Evolutionary conservation across 805 yeast species (phyloP).

Genomic region (Hanseniaspora pseudoguilliermondii): DNA sequence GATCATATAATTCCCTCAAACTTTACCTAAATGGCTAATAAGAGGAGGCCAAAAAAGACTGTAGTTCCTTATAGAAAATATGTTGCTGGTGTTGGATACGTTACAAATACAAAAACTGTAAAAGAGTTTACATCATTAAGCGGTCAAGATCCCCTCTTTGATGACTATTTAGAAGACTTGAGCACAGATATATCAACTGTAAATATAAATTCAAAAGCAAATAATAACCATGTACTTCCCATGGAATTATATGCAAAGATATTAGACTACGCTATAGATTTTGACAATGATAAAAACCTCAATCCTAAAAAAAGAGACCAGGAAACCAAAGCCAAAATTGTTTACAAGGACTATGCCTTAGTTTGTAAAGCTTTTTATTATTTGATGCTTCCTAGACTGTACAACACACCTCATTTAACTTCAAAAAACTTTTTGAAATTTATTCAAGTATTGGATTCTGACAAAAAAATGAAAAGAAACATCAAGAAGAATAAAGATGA

Average conservation of each 20-base stretch:
- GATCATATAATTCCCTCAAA: not conserved
- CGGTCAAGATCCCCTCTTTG: not conserved
- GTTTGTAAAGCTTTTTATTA: constrained; percentile 51
- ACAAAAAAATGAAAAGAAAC: constrained; percentile 28
- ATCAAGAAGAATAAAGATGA: constrained; percentile 33
- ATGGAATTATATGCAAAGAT: constrained; percentile 19
- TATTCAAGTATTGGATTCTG: constrained; percentile 50
- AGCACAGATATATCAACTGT: not conserved
- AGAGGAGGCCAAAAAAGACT: constrained; percentile 70
- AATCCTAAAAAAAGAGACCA: constrained; percentile 15
- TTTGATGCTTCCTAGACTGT: constrained; percentile 51
- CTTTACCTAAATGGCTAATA: constrained; percentile 56
- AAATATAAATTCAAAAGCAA: not conserved
- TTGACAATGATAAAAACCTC: constrained; percentile 18
- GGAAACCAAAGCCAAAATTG: constrained; percentile 24
- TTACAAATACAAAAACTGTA: constrained; percentile 10
- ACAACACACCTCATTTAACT: constrained; percentile 47
- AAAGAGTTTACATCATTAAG: constrained; percentile 9
- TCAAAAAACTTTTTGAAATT: constrained; percentile 60
- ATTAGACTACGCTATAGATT: constrained; percentile 11
- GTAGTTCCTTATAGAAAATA: constrained; percentile 71
- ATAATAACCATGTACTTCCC: constrained; percentile 14
- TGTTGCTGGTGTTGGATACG: constrained; percentile 36
- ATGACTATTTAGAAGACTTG: not conserved
- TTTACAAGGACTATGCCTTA: constrained; percentile 40